Conservation (phyloP, 2,329 filamentous ascomycete species). For the Fusarium temperatum region DNA sequence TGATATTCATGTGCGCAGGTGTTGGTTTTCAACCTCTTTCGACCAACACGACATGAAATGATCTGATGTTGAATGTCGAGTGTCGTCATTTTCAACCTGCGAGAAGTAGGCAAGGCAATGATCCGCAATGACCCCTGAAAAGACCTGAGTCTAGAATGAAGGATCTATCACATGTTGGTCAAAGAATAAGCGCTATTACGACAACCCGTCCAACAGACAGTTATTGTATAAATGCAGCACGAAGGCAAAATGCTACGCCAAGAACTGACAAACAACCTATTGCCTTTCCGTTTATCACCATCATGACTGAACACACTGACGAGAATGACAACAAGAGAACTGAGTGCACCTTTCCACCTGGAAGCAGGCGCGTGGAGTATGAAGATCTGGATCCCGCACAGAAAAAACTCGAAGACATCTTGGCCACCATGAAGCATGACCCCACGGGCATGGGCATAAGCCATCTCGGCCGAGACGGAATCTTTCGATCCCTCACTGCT, state of each 20-base stretch:
- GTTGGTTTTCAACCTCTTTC: not conserved
- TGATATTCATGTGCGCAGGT: not conserved
- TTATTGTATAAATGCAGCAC: not conserved
- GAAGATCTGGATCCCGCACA: not conserved
- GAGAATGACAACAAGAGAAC: not conserved
- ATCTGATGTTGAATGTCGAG: not conserved
- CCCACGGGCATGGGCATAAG: slow-evolving; percentile 3
- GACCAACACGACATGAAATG: not conserved
- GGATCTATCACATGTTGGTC: not conserved
- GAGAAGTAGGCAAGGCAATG: not conserved
- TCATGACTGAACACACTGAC: not conserved
- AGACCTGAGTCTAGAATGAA: slow-evolving; percentile 5
- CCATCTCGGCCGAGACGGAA: slow-evolving; percentile 22
- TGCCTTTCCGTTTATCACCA: accelerated
- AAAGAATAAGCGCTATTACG: not conserved
- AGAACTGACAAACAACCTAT: not conserved
- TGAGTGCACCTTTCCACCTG: not conserved
- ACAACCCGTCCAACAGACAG: not conserved
- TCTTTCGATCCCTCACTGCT: slow-evolving; percentile 24
- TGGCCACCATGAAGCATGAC: not conserved
- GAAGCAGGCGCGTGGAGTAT: not conserved
- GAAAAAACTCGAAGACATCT: not conserved
- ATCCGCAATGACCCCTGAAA: not conserved
- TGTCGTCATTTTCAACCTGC: not conserved
- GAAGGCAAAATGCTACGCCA: too few species aligned